Conservation (phyloP, 2,329 filamentous ascomycete genomes). For the Pseudocercospora ulei region DNA sequence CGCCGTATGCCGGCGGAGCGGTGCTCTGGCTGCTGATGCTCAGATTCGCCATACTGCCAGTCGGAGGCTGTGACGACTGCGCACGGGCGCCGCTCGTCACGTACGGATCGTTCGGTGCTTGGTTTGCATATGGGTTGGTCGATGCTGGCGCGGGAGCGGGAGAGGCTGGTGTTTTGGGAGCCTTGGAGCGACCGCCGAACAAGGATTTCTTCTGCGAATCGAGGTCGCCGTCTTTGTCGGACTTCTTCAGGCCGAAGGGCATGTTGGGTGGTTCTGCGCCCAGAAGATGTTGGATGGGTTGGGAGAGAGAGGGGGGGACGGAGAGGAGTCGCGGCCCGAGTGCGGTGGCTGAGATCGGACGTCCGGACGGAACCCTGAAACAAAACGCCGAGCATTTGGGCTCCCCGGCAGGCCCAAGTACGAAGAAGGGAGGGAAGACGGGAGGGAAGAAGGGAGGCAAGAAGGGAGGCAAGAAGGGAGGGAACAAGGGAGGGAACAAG, state of each 20-base stretch:
- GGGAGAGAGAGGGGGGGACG: too few relatives aligned
- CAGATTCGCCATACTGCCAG: slow-evolving; percentile 29
- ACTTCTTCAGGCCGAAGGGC: slow-evolving; percentile 43
- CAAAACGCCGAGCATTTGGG: too few relatives aligned
- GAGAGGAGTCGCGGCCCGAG: too few relatives aligned
- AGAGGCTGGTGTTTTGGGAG: slow-evolving; percentile 42
- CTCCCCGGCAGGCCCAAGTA: too few relatives aligned
- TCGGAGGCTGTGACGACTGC: slow-evolving; percentile 25
- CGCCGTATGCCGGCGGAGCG: slow-evolving; percentile 33
- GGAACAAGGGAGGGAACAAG: too few relatives aligned
- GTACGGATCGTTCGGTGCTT: slow-evolving; percentile 28
- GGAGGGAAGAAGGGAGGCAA: too few relatives aligned
- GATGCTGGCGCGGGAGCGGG: slow-evolving; percentile 33
- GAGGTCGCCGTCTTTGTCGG: slow-evolving; percentile 46
- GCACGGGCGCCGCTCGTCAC: slow-evolving; percentile 25
- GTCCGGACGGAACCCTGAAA: too few relatives aligned
- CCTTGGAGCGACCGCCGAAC: slow-evolving; percentile 49
- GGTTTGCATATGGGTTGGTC: slow-evolving; percentile 42
- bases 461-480: too few relatives aligned
- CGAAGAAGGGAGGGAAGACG: too few relatives aligned
- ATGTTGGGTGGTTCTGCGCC: slow-evolving; percentile 19
- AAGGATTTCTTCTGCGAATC: slow-evolving; percentile 48
- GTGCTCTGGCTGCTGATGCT: slow-evolving; percentile 23
- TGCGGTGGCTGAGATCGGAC: too few relatives aligned
- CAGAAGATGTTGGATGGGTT: neutral